phyloP scores from a whole-genome alignment of 805 yeast genomes.

The Lachancea mirantina region DNA sequence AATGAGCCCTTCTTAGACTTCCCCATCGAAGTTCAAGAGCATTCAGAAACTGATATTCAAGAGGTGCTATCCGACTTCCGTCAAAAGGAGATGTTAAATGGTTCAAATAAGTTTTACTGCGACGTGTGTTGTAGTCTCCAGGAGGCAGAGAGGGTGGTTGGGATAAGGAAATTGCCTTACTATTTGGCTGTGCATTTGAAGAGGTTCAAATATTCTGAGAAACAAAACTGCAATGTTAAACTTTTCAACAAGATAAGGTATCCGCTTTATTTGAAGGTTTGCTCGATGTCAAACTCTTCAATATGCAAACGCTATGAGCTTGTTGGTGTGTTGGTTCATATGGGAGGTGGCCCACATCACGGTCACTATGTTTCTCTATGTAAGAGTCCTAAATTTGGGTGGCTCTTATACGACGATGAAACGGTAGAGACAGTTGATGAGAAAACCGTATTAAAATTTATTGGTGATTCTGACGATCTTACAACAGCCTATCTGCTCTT shows the following conservation, averaged over 20 bases:
- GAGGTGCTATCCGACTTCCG: constrained; percentile 42
- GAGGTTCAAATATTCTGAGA: constrained; percentile 86
- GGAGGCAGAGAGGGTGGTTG: constrained; percentile 88
- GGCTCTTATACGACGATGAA: constrained; percentile 94
- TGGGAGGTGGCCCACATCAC: constrained; percentile 97
- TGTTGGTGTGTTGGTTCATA: constrained; percentile 82
- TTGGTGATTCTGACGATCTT: constrained; percentile 81
- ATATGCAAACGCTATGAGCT: constrained; percentile 61
- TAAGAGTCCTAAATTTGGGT: constrained; percentile 68
- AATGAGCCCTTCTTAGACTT: constrained; percentile 85
- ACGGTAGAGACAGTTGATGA: constrained; percentile 86
- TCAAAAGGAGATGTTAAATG: constrained; percentile 77
- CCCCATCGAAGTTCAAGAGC: constrained; percentile 72
- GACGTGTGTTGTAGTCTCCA: constrained; percentile 85
- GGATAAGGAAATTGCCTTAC: constrained; percentile 68
- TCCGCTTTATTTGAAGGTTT: constrained; percentile 63
- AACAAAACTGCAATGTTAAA: constrained; percentile 71
- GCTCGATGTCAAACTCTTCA: constrained; percentile 41
- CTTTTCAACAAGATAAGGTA: constrained; percentile 79
- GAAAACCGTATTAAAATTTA: constrained; percentile 71
- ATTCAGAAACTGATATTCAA: constrained; percentile 67
- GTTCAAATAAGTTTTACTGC: constrained; percentile 87
- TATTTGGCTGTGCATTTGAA: constrained; percentile 79
- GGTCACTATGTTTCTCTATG: constrained; percentile 91
- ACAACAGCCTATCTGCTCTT: constrained; percentile 89